phyloP scores from a whole-genome alignment of 2,329 filamentous ascomycete genomes.

The Trichoderma gracile region DNA sequence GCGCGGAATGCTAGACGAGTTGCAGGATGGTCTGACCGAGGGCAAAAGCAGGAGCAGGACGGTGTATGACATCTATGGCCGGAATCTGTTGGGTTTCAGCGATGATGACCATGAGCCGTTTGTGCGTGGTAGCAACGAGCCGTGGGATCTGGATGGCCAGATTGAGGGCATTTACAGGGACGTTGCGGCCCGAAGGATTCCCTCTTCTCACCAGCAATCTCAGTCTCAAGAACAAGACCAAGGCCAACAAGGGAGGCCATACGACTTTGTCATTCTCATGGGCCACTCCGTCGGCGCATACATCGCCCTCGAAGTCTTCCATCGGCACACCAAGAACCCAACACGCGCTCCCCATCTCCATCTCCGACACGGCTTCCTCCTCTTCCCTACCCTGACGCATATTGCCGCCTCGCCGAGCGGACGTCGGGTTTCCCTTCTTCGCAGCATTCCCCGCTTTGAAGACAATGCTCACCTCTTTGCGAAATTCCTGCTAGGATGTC shows the following conservation, averaged over 20 bases:
- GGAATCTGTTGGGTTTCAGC: slow-evolving; percentile 59
- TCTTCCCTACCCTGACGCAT: slow-evolving; percentile 75
- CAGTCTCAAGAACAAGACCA: slow-evolving; percentile 8
- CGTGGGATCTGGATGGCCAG: slow-evolving; percentile 56
- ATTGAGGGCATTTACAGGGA: slow-evolving; percentile 48
- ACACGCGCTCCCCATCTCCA: slow-evolving; percentile 41
- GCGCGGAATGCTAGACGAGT: slow-evolving; percentile 49
- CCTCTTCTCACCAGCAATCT: no score
- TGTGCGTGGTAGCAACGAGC: slow-evolving; percentile 40
- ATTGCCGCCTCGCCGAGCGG: slow-evolving; percentile 65
- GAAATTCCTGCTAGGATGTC: slow-evolving; percentile 45
- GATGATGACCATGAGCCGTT: slow-evolving; percentile 55
- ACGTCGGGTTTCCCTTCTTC: slow-evolving; percentile 44
- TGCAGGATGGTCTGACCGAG: slow-evolving; percentile 35
- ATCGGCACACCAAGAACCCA: slow-evolving; percentile 51
- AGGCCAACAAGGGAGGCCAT: slow-evolving; percentile 40
- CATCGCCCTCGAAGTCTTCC: slow-evolving; percentile 67
- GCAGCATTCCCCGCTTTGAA: slow-evolving; percentile 46
- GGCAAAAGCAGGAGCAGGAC: slow-evolving; percentile 25
- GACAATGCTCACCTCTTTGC: slow-evolving; percentile 44
- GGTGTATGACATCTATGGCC: slow-evolving; percentile 58
- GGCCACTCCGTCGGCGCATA: slow-evolving; percentile 76
- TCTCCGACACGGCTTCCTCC: slow-evolving; percentile 58
- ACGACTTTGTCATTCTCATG: slow-evolving; percentile 63
- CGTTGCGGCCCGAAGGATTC: slow-evolving; percentile 36